phyloP scores from a whole-genome alignment of 2,329 filamentous ascomycete genomes.

The Sphaerulina musiva region DNA sequence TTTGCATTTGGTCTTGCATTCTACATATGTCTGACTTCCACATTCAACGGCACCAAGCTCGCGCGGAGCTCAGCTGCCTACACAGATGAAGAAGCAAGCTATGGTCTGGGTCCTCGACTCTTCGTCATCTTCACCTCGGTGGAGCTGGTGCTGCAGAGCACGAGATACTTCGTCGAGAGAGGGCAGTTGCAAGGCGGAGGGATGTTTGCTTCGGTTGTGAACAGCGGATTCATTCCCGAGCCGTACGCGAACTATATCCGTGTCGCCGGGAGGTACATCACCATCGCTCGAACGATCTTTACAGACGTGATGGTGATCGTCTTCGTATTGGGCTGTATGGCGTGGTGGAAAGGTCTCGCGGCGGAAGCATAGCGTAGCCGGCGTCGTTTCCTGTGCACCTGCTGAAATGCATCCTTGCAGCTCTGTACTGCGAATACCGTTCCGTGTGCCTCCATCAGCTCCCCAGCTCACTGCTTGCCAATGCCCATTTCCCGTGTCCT shows the following conservation, averaged over 20 bases:
- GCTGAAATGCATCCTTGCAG: background rate
- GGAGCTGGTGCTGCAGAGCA: slow-evolving; percentile 65
- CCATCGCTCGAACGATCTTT: slow-evolving; percentile 66
- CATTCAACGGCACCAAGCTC: slow-evolving; percentile 60
- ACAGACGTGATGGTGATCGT: slow-evolving; percentile 68
- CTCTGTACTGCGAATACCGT: slow-evolving; percentile 4
- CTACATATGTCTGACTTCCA: slow-evolving; percentile 62
- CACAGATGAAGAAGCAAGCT: slow-evolving; percentile 37
- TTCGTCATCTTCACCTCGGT: slow-evolving; percentile 77
- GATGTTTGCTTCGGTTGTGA: slow-evolving; percentile 56
- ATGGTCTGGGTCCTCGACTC: slow-evolving; percentile 48
- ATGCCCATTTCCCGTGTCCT: background rate
- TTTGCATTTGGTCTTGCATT: slow-evolving; percentile 64
- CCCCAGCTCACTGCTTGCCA: no score
- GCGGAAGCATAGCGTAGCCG: slow-evolving; percentile 14
- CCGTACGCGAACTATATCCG: slow-evolving; percentile 57
- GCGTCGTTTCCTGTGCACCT: no score
- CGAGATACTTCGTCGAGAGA: slow-evolving; percentile 63
- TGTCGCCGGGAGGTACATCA: slow-evolving; percentile 57
- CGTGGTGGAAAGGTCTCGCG: slow-evolving; percentile 40
- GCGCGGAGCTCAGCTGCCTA: slow-evolving; percentile 43
- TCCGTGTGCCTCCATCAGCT: background rate
- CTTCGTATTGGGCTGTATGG: slow-evolving; percentile 61
- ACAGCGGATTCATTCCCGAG: slow-evolving; percentile 56
- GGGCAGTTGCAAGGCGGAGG: slow-evolving; percentile 53